Base-by-base conservation (phyloP, 306 rosid genomes). In the Hylodesmum podocarpum region DNA sequence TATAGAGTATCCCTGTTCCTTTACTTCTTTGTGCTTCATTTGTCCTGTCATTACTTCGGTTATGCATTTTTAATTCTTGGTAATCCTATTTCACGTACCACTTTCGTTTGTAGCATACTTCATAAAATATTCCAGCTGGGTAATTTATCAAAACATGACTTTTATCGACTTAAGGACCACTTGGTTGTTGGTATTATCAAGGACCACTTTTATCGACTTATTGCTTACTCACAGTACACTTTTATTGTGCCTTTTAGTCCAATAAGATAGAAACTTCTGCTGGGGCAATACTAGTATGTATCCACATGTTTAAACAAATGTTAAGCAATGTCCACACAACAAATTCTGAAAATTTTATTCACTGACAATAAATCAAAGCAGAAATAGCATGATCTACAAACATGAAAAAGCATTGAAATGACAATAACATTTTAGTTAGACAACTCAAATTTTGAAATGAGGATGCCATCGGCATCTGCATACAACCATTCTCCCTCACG, bases 401-500 rank as follows among this genome's bases (percentile, higher is more conserved):
- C 27, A 25, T 40, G 14, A 29, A 8, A 47, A 31, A 54, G 24
- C 37, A 21, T 53, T 25, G 16, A 27, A 61, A 10, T 50, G 37
- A 6, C 63, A 67, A 16, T 4, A 73, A 44, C 22, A 59, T 14
- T 58, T 84, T 49, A 84, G 53, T 53, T 54, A 11, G 88, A 81
- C 51, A 78, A 49, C 82, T 85, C 88, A 58, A 65, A 70, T 19
- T 79, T 85, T 0, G 88, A 82, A 6, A 85, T 74, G 34, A 85
- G 67, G 44, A 88, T 75, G 18, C 90, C 92, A 7, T 86, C 98
- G 40, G 79, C 77, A 66, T 93, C 96, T 31, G 95, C 96, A 78
- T 86, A 93, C 75, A 93, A 54, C 98, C 98, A 93, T 44, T 93
- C 98, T 11, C 93, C 95, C 4, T 91, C 95, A 6, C 84, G 87